phyloP scores from a whole-genome alignment of 805 yeast genomes.

The Sugiyamaella marilandica region DNA sequence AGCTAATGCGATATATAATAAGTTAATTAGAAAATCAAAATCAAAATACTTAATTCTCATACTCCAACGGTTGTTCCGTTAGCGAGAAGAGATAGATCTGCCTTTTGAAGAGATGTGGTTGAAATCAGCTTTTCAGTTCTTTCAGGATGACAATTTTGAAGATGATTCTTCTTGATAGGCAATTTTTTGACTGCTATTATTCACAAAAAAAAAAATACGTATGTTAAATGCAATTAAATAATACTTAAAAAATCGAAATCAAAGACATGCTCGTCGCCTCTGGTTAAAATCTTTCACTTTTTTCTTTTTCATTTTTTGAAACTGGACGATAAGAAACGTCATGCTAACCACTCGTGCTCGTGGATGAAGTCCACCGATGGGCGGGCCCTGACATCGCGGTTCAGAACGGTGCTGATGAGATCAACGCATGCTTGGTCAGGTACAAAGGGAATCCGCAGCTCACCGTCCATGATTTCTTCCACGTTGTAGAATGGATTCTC shows the following conservation, averaged over 20 bases:
- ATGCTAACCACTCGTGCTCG: conserved; percentile 62
- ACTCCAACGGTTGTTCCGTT: no score
- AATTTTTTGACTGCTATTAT: no score
- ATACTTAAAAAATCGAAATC: not conserved
- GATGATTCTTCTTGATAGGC: no score
- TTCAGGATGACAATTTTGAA: no score
- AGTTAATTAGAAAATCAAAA: no score
- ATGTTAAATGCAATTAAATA: not conserved
- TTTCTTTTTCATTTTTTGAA: not conserved
- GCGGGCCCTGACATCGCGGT: conserved; percentile 59
- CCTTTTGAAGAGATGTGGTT: no score
- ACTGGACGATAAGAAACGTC: not conserved
- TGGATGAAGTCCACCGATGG: conserved; percentile 70
- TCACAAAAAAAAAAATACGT: not conserved
- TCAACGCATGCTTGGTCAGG: conserved; percentile 55
- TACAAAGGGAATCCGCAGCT: conserved; percentile 63
- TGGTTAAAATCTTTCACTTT: not conserved
- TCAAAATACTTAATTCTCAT: no score
- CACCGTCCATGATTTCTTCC: conserved; percentile 93
- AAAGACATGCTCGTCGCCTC: not conserved
- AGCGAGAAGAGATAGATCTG: no score
- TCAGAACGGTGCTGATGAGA: conserved; percentile 60
- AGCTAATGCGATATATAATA: no score
- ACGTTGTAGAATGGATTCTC: conserved; percentile 95
- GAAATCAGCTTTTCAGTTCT: no score